Evolutionary conservation across 2,329 filamentous ascomycete species (phyloP).

Genomic region (Aspergillus awamori): DNA sequence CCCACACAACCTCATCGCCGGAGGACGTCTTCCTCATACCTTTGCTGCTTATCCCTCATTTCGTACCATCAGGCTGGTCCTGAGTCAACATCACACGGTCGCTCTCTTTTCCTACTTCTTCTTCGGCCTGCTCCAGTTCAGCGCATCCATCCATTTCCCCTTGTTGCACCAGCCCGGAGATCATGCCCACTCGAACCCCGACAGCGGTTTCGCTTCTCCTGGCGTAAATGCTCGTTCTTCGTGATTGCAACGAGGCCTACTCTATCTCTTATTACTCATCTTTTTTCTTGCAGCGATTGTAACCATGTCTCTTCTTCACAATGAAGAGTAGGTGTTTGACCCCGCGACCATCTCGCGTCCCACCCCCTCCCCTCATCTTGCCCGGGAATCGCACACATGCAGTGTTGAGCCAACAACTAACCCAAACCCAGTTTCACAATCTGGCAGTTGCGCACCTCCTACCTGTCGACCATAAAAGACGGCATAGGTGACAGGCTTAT

Average conservation of each 20-base stretch:
- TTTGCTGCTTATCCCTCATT: slow-evolving; percentile 7
- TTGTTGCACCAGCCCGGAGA: slow-evolving; percentile 15
- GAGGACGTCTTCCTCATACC: background rate
- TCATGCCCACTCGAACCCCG: slow-evolving; percentile 16
- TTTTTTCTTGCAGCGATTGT: background rate
- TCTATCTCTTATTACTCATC: background rate
- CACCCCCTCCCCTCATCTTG: background rate
- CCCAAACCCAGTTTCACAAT: slow-evolving; percentile 58
- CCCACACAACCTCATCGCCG: slow-evolving; percentile 4
- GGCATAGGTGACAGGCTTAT: slow-evolving; percentile 68
- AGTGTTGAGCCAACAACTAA: slow-evolving; percentile 17
- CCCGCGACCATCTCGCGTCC: background rate
- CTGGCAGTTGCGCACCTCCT: slow-evolving; percentile 67
- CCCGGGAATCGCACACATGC: background rate
- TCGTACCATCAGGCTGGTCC: slow-evolving; percentile 37
- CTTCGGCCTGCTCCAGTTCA: slow-evolving; percentile 13
- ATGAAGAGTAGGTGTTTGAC: slow-evolving; percentile 51
- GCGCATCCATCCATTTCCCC: slow-evolving; percentile 12
- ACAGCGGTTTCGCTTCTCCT: slow-evolving; percentile 9
- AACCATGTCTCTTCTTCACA: slow-evolving; percentile 54
- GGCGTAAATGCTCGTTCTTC: slow-evolving; percentile 6
- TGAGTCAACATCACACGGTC: slow-evolving; percentile 22
- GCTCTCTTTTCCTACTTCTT: slow-evolving; percentile 14
- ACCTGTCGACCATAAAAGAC: slow-evolving; percentile 65
- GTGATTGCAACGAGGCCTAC: slow-evolving; percentile 2